Evolutionary conservation across 2,329 filamentous ascomycete species (phyloP).

Genomic region (Colletotrichum sp.): DNA sequence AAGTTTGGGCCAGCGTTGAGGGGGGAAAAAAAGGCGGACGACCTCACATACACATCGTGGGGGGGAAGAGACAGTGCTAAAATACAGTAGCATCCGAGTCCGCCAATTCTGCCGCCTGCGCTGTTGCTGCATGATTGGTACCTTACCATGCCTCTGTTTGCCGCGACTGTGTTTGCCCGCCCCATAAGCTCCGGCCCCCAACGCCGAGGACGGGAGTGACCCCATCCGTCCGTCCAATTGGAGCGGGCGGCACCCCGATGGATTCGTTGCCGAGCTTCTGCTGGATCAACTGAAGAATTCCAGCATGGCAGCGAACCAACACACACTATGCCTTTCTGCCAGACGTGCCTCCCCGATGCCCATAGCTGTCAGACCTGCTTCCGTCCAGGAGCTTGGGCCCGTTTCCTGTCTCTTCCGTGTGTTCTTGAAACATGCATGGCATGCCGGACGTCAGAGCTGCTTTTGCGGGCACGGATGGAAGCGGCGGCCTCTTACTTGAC

Average conservation of each 20-base stretch:
- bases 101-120: not conserved
- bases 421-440: not conserved
- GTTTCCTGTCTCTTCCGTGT: not conserved
- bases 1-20: slow-evolving; percentile 2
- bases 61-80: not conserved
- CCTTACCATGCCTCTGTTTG: not conserved
- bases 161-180: not conserved
- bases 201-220: not conserved
- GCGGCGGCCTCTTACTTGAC: not conserved
- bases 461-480: not conserved
- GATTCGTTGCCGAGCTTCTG: not conserved
- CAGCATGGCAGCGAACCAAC: not conserved
- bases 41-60: not conserved
- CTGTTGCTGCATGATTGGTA: not conserved
- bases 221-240: not conserved
- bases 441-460: not conserved
- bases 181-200: not conserved
- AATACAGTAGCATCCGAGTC: not conserved
- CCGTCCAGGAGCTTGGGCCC: not conserved
- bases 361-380: not conserved
- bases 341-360: not conserved
- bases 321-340: not conserved
- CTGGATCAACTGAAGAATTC: not conserved
- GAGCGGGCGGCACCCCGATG: not conserved
- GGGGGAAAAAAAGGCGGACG: not conserved